Percentiles rank a stretch among this genome's conserved stretches.
Evolutionary conservation across 2,329 filamentous ascomycete genomes (phyloP).

Genomic region (Scedosporium dehoogii): DNA sequence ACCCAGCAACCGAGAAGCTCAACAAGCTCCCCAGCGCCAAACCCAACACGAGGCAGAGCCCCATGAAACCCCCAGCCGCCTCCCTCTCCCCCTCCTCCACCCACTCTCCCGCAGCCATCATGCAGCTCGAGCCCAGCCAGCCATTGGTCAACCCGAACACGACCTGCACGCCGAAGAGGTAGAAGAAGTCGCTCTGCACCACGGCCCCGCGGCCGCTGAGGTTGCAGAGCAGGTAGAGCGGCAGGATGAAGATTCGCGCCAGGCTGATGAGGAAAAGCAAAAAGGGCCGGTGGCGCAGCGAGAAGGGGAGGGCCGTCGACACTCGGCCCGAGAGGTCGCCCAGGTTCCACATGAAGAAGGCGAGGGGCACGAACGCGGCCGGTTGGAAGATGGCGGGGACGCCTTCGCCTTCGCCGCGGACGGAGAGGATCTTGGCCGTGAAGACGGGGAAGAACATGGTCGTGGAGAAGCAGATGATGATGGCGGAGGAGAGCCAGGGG

Average conservation of each 20-base stretch:
- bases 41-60: constrained; percentile 75
- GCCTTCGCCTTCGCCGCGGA: constrained; percentile 20
- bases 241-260: constrained; percentile 60
- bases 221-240: constrained; percentile 86
- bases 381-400: constrained; percentile 56
- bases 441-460: constrained; percentile 97
- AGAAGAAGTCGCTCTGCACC: constrained; percentile 77
- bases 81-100: constrained; percentile 77
- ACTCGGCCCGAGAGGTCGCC: constrained; percentile 77
- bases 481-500: constrained; percentile 63
- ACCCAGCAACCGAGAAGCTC: constrained; percentile 63
- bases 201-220: constrained; percentile 64
- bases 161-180: constrained; percentile 73
- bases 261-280: constrained; percentile 59
- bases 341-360: constrained; percentile 86
- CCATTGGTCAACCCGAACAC: constrained; percentile 80
- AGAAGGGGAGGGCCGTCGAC: constrained; percentile 48
- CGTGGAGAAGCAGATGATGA: constrained; percentile 70
- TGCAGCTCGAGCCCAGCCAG: constrained; percentile 75
- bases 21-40: constrained; percentile 77
- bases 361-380: constrained; percentile 76
- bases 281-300: constrained; percentile 50
- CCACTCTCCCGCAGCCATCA: constrained; percentile 81
- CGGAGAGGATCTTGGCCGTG: constrained; percentile 54
- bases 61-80: constrained; percentile 90